Conservation (phyloP, 2,329 filamentous ascomycete species). For the Claviceps africana region DNA sequence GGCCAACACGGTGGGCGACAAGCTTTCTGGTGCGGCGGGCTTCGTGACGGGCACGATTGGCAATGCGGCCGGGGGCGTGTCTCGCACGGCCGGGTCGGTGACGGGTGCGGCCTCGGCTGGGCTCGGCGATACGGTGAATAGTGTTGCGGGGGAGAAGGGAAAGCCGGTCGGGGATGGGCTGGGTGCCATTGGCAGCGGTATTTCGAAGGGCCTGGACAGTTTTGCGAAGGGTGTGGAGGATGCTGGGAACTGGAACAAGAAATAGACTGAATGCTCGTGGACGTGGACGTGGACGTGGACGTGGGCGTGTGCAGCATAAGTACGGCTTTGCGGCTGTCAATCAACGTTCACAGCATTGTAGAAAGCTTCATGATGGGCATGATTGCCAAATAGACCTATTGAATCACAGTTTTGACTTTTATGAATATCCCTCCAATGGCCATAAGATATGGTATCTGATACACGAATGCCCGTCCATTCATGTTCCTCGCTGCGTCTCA, state of each 20-base stretch:
- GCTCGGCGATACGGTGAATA: constrained; percentile 39
- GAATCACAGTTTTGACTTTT: neutral
- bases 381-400: neutral
- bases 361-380: neutral
- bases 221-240: constrained; percentile 42
- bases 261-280: constrained; percentile 1
- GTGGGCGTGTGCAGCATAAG: neutral
- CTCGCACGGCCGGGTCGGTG: constrained; percentile 26
- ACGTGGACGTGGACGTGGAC: no score
- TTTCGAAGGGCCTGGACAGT: constrained; percentile 34
- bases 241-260: constrained; percentile 42
- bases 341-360: neutral
- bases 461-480: neutral
- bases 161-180: constrained; percentile 42
- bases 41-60: constrained; percentile 27
- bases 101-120: constrained; percentile 41
- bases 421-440: neutral
- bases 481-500: neutral
- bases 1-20: constrained; percentile 14
- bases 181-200: constrained; percentile 35
- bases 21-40: constrained; percentile 21
- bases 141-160: constrained; percentile 38
- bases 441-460: neutral
- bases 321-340: neutral
- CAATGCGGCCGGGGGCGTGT: constrained; percentile 26